Base-by-base conservation (phyloP, 2,329 filamentous ascomycete genomes). In the Fusarium nelsonii region DNA sequence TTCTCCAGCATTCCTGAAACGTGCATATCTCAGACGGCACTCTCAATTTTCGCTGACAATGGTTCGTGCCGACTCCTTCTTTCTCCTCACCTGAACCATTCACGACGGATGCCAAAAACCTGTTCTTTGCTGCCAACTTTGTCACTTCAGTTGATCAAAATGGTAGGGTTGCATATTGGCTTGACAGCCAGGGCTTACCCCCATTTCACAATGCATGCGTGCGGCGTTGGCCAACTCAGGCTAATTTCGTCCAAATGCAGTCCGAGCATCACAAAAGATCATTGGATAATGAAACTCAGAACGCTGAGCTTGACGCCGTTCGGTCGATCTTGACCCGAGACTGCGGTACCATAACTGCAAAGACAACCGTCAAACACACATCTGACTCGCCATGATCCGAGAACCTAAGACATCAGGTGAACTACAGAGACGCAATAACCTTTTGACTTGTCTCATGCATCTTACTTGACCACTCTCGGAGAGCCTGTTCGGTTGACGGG, bases 311-410 rank as follows among this genome's bases (percentile, higher is more conserved):
- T 20, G 16, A 62, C 46, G 51, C 40, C 33, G 34, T 40, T 61
- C 36, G 55, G 65, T 37, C 51, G 52, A 54, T 58, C 52, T 67
- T 41, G 56, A 43, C 66, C 66, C 66, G 62, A 69, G 56, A 34
- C 26, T 18, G 39, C 40, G 66, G 66, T 50, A 59, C 51, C 36
- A 39, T 46, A 45, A 10, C 23, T 40, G 26, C 15, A 32, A n/a
- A n/a, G 33, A 32, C 33, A 26, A 15, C 26, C 50, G 34, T 58
- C 40, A 49, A 41, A 36, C 49, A 23, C 33, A 59, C 12, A 20
- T 8, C 46, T 44, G 18, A 12, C 33, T 52, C 26, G 39, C 26
- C 18, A 50, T 53, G n/a, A 40, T 44, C n/a, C 32, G 36, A 46
- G 40, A 18, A 37, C 30, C 9, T 26, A 11, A 51, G 36, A 23